Evolutionary conservation across 768 basidiomycete genomes (phyloP).

Genomic region (Tulasnella sp.): DNA sequence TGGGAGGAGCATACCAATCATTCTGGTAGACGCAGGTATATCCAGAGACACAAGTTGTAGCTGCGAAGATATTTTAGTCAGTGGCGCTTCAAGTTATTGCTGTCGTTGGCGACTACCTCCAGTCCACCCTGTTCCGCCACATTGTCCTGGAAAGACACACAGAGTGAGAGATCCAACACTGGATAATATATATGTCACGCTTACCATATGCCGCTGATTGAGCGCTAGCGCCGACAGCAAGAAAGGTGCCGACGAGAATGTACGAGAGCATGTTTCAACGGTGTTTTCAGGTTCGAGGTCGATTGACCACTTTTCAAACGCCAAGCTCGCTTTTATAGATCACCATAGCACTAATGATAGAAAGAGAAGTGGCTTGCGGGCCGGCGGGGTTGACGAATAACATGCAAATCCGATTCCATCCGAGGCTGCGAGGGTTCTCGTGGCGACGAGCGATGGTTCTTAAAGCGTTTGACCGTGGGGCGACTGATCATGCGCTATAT

Average conservation of each 20-base stretch:
- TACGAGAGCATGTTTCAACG: not conserved
- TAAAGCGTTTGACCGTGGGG: too few species aligned
- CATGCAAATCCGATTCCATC: too few species aligned
- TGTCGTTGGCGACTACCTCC: not conserved
- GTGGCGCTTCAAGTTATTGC: not conserved
- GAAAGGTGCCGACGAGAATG: not conserved
- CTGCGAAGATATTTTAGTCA: not conserved
- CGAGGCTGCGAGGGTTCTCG: too few species aligned
- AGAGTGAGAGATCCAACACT: not conserved
- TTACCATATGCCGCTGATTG: not conserved
- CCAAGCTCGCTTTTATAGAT: not conserved
- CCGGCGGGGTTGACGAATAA: too few species aligned
- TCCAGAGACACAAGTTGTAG: constrained; percentile 1
- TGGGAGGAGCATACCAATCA: constrained; percentile 5
- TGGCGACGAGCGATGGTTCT: too few species aligned
- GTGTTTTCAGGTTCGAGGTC: not conserved
- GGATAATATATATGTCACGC: not conserved
- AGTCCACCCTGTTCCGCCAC: not conserved
- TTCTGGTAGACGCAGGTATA: not conserved
- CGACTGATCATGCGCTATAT: too few species aligned
- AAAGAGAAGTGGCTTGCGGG: not conserved
- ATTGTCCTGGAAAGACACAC: not conserved
- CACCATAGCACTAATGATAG: not conserved
- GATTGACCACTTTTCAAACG: not conserved
- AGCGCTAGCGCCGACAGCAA: not conserved